Base-by-base conservation (phyloP, 2,329 filamentous ascomycete species). In the Septoria linicola region DNA sequence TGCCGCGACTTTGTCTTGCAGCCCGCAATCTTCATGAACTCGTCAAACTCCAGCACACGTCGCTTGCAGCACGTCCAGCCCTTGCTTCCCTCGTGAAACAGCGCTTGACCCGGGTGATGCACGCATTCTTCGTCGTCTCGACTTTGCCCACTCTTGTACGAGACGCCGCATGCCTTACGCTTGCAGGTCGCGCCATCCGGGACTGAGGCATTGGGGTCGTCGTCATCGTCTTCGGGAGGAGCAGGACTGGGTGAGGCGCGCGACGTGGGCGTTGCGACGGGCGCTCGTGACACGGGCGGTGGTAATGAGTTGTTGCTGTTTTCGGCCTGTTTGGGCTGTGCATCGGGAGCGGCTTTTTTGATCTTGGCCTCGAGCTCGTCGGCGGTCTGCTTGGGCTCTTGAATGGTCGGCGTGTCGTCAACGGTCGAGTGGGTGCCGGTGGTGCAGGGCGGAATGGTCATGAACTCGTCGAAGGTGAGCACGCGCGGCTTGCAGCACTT, bases 11-110 rank as follows among this genome's bases (percentile, higher is more conserved):
- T 93, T 36, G 86, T 90, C 69, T 83, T 84, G 73, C 93, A 99
- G 1, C 93, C 93, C 63, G 88, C 84, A 53, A 99, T 92, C 72
- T 88, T 93, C 84, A 99, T 84, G 73, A 99, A 99, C 71, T 97
- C 87, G 69, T 99, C 91, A 71, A 99, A 99, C 68, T 99, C 93
- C 53, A 99, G 75, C 51, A 99, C 93, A 31, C 90, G 81, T 63
- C 89, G 80, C 80, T 97, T 97, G 44, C 93, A 99, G 77, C 93
- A 99, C 53, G 84, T 90, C 79, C 93, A 99, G 1, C 93, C 93
- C 76, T 99, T 99, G 74, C 89, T 95, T 30, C 93, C 93, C 75
- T 99, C 93, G 70, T 99, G 93, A 74, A 99, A 99, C 60, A 99
- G 85, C 19, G 93, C 89, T 17, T 80, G 82, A 3, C 93, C 93